Percentiles rank a stretch among this genome's conserved stretches.
These are phyloP conservation scores for Alternaria alternata DNA, from an alignment of 2,329 filamentous ascomycete species.

Conservation along the genomic window DNA sequence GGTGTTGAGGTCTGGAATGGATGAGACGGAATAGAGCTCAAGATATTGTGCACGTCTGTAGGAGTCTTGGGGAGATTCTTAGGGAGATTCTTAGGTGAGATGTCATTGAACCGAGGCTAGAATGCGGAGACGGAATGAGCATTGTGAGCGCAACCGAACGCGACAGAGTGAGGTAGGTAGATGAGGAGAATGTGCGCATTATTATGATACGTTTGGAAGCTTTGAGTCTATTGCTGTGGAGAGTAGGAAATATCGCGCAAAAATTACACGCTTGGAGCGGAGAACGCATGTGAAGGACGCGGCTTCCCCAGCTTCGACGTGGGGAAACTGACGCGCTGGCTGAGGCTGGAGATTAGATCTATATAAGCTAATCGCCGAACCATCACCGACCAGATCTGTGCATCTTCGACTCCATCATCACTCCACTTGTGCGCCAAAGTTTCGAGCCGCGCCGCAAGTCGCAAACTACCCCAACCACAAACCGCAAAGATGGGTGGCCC, in stretches of 20 bases:
- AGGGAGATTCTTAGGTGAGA: not conserved
- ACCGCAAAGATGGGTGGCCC: slow-evolving; percentile 74
- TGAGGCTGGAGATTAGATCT: slow-evolving; percentile 18
- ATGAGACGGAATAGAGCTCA: slow-evolving; percentile 9
- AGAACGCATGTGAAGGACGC: slow-evolving; percentile 7
- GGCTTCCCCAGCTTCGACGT: slow-evolving; percentile 9
- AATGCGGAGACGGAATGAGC: slow-evolving; percentile 24
- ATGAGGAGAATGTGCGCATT: not conserved
- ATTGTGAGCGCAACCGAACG: not conserved
- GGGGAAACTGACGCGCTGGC: slow-evolving; percentile 2
- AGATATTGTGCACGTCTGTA: slow-evolving; percentile 18
- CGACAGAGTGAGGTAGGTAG: not conserved
- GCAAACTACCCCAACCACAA: not conserved
- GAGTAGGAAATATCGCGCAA: not conserved
- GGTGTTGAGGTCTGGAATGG: not conserved
- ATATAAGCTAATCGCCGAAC: not conserved
- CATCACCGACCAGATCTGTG: slow-evolving; percentile 16
- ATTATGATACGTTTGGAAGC: fast-evolving
- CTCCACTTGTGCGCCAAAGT: slow-evolving; percentile 9
- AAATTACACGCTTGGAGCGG: not conserved
- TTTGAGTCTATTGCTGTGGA: not conserved
- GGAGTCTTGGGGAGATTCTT: slow-evolving; percentile 2
- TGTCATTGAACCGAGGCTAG: slow-evolving; percentile 31
- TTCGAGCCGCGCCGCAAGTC: slow-evolving; percentile 2
- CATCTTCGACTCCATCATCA: slow-evolving; percentile 12